Evolutionary conservation across 2,329 filamentous ascomycete species (phyloP).

Genomic region (Ophiostoma piceae): DNA sequence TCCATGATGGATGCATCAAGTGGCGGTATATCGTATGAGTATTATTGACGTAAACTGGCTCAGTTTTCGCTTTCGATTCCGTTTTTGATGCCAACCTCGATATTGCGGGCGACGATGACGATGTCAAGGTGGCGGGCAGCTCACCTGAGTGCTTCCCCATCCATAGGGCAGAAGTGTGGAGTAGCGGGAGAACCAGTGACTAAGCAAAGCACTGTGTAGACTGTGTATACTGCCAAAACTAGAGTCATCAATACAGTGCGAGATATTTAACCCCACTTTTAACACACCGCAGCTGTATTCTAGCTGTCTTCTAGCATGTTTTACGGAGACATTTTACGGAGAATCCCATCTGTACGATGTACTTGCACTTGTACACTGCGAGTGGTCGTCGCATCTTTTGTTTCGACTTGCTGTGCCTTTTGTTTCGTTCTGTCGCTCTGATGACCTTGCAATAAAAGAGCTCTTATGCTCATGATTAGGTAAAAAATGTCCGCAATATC

Average conservation of each 20-base stretch:
- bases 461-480: background rate
- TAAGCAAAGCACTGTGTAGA: background rate
- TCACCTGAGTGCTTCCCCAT: background rate
- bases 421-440: background rate
- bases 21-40: background rate
- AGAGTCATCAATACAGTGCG: background rate
- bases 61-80: background rate
- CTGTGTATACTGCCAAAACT: background rate
- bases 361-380: background rate
- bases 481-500: background rate
- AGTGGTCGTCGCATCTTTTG: background rate
- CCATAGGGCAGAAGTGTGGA: background rate
- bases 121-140: background rate
- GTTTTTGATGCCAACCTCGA: background rate
- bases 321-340: background rate
- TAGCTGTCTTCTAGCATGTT: background rate
- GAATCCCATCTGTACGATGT: background rate
- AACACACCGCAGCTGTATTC: background rate
- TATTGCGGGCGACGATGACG: background rate
- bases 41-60: background rate
- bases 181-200: background rate
- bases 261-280: background rate
- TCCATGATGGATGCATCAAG: constrained; percentile 51
- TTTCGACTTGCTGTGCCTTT: background rate
- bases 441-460: background rate